phyloP scores from a whole-genome alignment of 495 filamentous ascomycete species.

The Penicillium angulare region DNA sequence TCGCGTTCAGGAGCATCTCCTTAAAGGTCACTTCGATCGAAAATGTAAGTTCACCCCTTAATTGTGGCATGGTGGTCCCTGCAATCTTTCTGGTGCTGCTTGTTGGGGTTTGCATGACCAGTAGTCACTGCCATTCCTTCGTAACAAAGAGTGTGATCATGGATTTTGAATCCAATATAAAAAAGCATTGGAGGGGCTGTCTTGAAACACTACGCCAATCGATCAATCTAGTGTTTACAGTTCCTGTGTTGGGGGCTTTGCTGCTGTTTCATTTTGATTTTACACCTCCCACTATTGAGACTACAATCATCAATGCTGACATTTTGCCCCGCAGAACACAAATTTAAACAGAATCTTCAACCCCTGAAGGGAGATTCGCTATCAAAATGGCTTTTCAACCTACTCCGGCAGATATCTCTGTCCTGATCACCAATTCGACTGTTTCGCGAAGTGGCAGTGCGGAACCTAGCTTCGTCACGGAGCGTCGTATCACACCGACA shows the following conservation, averaged over 20 bases:
- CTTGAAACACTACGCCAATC: too few species aligned
- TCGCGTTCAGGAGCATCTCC: conserved; percentile 7
- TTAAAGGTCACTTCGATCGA: not conserved
- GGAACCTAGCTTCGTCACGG: conserved; percentile 71
- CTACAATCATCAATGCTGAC: not conserved
- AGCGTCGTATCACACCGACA: conserved; percentile 86
- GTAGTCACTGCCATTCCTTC: too few species aligned
- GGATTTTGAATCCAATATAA: too few species aligned
- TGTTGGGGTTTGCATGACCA: too few species aligned
- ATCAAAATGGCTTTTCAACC: conserved; percentile 44
- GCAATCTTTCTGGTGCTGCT: not conserved
- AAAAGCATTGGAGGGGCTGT: too few species aligned
- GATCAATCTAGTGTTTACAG: too few species aligned
- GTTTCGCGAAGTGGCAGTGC: conserved; percentile 64
- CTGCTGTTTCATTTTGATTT: too few species aligned
- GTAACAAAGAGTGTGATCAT: too few species aligned
- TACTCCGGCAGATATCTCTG: conserved; percentile 75
- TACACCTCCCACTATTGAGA: not conserved
- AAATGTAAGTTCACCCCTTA: conserved; percentile 3
- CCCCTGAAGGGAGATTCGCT: not conserved
- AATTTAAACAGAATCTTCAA: not conserved
- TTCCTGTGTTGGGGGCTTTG: too few species aligned
- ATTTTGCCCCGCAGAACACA: not conserved
- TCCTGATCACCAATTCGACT: conserved; percentile 77
- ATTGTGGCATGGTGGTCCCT: too few species aligned